Conservation (phyloP, 495 filamentous ascomycete genomes). For the Podospora pseudocomata region DNA sequence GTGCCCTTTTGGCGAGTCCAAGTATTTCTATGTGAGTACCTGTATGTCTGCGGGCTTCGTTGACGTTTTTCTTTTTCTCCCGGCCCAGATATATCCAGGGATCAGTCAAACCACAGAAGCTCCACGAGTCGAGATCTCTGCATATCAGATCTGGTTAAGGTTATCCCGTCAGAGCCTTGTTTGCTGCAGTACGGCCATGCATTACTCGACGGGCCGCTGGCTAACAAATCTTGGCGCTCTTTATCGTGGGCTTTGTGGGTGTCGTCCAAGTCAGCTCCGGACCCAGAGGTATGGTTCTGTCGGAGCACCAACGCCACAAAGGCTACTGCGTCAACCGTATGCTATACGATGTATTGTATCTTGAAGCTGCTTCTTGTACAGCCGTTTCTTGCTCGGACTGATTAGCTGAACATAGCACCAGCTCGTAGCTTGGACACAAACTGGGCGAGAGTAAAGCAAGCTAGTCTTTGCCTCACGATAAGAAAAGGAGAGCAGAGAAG, state of each 20-base stretch:
- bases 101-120: neutral
- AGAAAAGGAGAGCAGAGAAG: neutral
- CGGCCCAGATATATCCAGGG: neutral
- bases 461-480: no score
- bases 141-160: constrained; percentile 3
- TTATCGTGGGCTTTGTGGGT: neutral
- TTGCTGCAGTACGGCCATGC: neutral
- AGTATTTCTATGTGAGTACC: neutral
- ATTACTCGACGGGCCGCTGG: constrained; percentile 7
- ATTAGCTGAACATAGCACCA: no score
- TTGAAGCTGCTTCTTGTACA: neutral
- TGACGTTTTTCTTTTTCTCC: neutral
- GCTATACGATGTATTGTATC: neutral
- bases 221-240: neutral
- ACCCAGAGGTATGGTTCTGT: neutral
- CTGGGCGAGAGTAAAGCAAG: no score
- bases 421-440: no score
- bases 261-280: neutral
- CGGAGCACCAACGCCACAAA: neutral
- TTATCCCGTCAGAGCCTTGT: constrained; percentile 10
- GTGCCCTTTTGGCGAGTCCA: neutral
- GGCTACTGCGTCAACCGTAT: constrained; percentile 2
- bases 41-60: neutral
- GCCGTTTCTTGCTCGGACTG: no score
- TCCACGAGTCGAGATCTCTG: neutral